Percentiles rank a stretch among this genome's conserved stretches.
phyloP scores from a whole-genome alignment of 2,329 filamentous ascomycete genomes.

The Ceratocystis destructans region DNA sequence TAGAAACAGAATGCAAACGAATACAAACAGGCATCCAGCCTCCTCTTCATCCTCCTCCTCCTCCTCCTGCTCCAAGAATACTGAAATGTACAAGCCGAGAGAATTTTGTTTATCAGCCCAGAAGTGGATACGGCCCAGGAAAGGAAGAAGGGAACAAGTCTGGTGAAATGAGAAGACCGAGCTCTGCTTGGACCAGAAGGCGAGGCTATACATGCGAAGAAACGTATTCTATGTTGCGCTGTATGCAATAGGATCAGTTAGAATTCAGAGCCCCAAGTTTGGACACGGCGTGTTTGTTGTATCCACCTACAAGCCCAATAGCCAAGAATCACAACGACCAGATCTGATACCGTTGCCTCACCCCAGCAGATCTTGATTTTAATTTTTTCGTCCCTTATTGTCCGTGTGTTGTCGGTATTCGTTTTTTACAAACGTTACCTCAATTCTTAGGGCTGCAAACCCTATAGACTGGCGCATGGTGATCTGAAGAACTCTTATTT shows the following conservation, averaged over 20 bases:
- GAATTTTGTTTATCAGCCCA: not conserved
- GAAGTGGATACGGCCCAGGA: not conserved
- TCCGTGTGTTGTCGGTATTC: not conserved
- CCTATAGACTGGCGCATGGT: not conserved
- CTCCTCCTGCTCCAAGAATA: not conserved
- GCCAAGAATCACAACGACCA: not conserved
- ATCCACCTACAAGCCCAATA: not conserved
- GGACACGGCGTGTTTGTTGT: not conserved
- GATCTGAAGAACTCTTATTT: not conserved
- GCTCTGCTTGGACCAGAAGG: not conserved
- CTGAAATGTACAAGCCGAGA: not conserved
- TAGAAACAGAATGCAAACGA: not conserved
- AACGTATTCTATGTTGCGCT: too few relatives aligned
- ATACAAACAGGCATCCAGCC: too few relatives aligned
- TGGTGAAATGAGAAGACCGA: conserved; percentile 8
- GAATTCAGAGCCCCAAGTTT: not conserved
- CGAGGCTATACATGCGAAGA: not conserved
- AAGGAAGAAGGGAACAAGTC: not conserved
- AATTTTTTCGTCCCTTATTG: not conserved
- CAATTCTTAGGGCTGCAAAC: not conserved
- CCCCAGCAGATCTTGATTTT: not conserved
- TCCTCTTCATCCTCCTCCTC: too few relatives aligned
- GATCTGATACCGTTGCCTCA: not conserved
- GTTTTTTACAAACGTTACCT: not conserved
- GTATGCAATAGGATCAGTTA: not conserved